Conservation (phyloP, 306 rosid species). For the Malus fusca region DNA sequence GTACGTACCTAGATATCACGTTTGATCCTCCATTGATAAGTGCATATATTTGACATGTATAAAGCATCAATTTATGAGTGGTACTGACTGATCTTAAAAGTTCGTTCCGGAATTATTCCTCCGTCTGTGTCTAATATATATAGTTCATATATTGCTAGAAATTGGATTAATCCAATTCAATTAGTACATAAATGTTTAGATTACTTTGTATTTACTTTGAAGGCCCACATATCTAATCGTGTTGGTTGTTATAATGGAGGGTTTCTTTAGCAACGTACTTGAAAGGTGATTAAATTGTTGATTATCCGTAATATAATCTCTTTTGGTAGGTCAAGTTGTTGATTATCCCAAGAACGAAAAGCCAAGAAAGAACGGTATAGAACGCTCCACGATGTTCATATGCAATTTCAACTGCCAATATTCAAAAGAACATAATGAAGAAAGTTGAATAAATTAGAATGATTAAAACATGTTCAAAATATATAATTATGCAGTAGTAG, state of each 20-base stretch:
- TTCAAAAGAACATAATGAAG: neutral
- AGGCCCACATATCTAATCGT: constrained; percentile 87
- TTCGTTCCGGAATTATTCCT: neutral
- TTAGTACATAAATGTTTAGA: constrained; percentile 12
- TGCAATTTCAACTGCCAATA: neutral
- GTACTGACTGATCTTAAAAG: neutral
- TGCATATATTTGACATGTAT: neutral
- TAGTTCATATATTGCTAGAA: neutral
- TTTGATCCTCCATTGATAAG: neutral
- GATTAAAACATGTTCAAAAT: neutral
- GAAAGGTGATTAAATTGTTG: constrained; percentile 33
- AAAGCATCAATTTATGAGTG: neutral
- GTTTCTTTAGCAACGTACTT: constrained; percentile 32
- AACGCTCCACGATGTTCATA: neutral
- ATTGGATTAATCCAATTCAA: neutral
- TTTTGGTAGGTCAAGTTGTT: constrained; percentile 14
- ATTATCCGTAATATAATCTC: neutral
- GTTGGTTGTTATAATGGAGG: constrained; percentile 78
- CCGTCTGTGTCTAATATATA: neutral
- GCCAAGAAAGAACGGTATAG: neutral
- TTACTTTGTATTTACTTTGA: constrained; percentile 27
- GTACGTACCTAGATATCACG: neutral
- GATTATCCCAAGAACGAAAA: constrained; percentile 15
- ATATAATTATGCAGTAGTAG: neutral
- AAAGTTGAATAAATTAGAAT: neutral